Base-by-base conservation (phyloP, 768 basidiomycete genomes). In the Tulasnella sp. region DNA sequence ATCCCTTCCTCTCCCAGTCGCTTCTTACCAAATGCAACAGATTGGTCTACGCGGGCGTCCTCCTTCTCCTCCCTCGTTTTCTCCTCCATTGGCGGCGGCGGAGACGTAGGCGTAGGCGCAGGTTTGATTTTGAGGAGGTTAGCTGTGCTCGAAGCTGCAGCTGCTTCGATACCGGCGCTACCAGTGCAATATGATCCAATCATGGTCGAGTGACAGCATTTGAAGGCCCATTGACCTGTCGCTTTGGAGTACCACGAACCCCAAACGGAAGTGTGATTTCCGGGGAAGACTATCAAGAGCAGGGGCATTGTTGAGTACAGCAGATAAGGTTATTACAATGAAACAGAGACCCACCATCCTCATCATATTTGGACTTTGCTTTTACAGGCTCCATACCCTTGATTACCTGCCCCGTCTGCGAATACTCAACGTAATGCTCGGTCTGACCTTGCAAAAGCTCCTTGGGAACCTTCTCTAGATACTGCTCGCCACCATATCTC, bases 371-470 rank as follows among this genome's bases (percentile, higher is more conserved):
- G 29, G 91, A 92, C 67, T 78, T 78, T 43, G 81, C 82, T 69
- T 92, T 92, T 1, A 83, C 91, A 53, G 82, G 78, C 73, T 98
- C 96, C 62, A 82, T 81, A 29, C 96, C 96, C 72, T 89, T 93
- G 65, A 98, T 77, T 56, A 98, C 79, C 67, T 87, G 83, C 19
- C 96, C 96, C 22, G 88, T 80, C 62, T 92, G 76, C 57, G 92
- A 93, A 70, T 97, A 99, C 73, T 99, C 96, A 46, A 97, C 89
- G 63, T 99, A 99, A 63, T 93, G 80, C 70, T 98, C 96, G 38
- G 92, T 94, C 73, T 98, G 93, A 0, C 96, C 96, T 63, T 85
- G 83, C n/a, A 92, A 70, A 30, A 99, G 76, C 71, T 98, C 96
- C 68, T 82, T 85, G 19, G 96, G 91, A n/a, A 85, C 84, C 21